Base-by-base conservation (phyloP, 176 grass and related monocot genomes). In the Carex kokanica region DNA sequence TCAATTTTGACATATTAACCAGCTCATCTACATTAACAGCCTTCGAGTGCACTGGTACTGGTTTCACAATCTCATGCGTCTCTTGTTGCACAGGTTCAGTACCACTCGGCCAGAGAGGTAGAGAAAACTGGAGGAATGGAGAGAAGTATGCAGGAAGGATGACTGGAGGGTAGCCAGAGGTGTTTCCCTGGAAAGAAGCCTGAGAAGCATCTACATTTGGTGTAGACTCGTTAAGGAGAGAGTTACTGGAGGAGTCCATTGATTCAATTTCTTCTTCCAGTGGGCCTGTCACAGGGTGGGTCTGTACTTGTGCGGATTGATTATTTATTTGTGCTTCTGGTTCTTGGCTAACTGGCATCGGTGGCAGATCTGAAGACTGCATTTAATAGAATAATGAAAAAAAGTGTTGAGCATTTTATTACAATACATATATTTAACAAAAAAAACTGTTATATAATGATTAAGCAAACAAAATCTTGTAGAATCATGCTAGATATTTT, bases 11-110 rank as follows among this genome's bases (percentile, higher is more conserved):
- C 91, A 98, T 85, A 69, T 88, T 88, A 4, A 95, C 93, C 67
- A 98, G 92, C 43, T 98, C 96, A 83, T 98, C 91, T 64, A 98
- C 89, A 83, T 98, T 95, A 75, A 98, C 92, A 0, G 92, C 85
- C 82, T 93, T 95, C 6, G 96, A 95, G 78, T 93, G 96, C 84
- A 95, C 86, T 1, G 96, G 78, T 60, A 94, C 89, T 81, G 95
- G 95, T 83, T 87, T 98, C 29, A 98, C 88, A 87, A 98, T 93
- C 87, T 95, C 90, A 45, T 98, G 89, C 3, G 87, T 89, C 82
- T 93, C 87, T 79, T 88, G 88, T 51, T 84, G 89, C 34, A 78
- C 59, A 65, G 88, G 74, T 84, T 87, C 81, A 60, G 88, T 74
- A 87, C 84, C 84, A 66, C 74, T 84, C 78, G 86, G 69, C 96